Base-by-base conservation (phyloP, 768 basidiomycete genomes). In the Macrocybe gigantea region DNA sequence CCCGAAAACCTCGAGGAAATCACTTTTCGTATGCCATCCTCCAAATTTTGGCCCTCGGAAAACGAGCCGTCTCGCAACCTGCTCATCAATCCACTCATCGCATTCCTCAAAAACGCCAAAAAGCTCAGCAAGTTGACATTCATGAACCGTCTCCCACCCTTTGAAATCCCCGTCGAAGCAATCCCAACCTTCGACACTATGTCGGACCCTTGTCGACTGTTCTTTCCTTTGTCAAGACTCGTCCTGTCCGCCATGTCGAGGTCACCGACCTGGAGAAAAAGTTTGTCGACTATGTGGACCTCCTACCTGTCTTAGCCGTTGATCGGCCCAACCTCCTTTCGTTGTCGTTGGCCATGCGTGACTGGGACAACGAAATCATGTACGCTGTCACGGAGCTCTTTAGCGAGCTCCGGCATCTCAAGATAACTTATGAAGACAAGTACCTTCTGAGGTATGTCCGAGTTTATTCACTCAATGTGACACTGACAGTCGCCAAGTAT, bases 341-440 rank as follows among this genome's bases (percentile, higher is more conserved):
- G 31, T 58, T 70, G 30, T 55, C 68, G 7, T 67, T 72, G 38
- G 50, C 66, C 35, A 44, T 69, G n/a, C 60, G 66, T 34, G 59
- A 59, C 45, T 77, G 75, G 75, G 74, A 76, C 48, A 62, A 70
- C 37, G 74, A 77, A 51, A 64, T 76, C 6, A 53, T 77, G 13
- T 64, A 71, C 35, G 73, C 72, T 5, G 53, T 73, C 15, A 61
- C 62, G n/a, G 56, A 61, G 39, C 63, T 72, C 35, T 73, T 75
- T 48, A 50, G 47, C 7, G 48, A 55, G 7, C 53, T 77, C 5
- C 58, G 60, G n/a, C 63, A 64, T 36, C 59, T 77, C 13, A 66
- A 67, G 51, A 61, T 77, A 51, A 62, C 61, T 49, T 77, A 67
- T 55, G 66, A 57, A 32, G 53, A 56, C n/a, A 64, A 59, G 0